These are phyloP conservation scores for Xylariaceae sp. DNA, from an alignment of 2,329 filamentous ascomycete species.

Conservation along the genomic window DNA sequence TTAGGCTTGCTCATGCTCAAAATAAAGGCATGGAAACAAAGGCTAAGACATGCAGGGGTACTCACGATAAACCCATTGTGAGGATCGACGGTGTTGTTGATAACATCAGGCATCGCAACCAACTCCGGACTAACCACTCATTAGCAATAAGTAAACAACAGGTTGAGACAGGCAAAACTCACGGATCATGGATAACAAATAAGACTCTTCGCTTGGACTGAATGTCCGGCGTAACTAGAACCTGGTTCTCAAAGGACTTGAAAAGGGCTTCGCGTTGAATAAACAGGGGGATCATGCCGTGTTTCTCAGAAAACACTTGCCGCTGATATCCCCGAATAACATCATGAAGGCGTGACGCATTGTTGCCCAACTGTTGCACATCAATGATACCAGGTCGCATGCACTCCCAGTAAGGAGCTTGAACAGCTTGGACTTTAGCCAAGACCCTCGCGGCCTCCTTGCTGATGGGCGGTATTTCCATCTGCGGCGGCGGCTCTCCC, in stretches of 20 bases:
- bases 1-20: background rate
- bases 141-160: background rate
- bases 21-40: background rate
- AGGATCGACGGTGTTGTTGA: conserved; percentile 68
- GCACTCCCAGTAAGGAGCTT: conserved; percentile 78
- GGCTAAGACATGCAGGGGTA: background rate
- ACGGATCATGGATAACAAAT: conserved; percentile 88
- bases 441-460: conserved; percentile 52
- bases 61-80: conserved; percentile 88
- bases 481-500: conserved; percentile 77
- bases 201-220: conserved; percentile 63
- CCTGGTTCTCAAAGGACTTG: conserved; percentile 78
- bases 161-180: conserved; percentile 36
- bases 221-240: conserved; percentile 72
- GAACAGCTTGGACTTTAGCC: conserved; percentile 54
- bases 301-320: conserved; percentile 62
- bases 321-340: conserved; percentile 74
- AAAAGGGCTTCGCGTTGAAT: conserved; percentile 70
- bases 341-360: conserved; percentile 66
- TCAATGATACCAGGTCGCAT: conserved; percentile 65
- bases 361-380: conserved; percentile 46
- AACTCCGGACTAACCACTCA: conserved; percentile 56
- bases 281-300: conserved; percentile 73
- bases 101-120: conserved; percentile 58
- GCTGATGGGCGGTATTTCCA: conserved; percentile 52